Evolutionary conservation across 129 eudicot genomes (phyloP).

Genomic region (Cynara cardunculus): DNA sequence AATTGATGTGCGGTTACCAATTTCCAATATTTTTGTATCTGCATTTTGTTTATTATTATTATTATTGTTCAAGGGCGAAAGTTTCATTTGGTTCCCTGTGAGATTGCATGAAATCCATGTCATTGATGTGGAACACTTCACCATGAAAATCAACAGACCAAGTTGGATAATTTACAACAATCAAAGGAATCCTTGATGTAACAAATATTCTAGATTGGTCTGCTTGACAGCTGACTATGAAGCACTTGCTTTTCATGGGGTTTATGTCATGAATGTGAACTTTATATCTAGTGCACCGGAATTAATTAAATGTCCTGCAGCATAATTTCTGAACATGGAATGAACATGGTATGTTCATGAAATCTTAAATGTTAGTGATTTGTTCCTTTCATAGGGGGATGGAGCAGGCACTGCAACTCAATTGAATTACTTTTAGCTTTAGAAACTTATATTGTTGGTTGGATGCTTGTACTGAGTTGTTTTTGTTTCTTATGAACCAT

Average conservation of each 20-base stretch:
- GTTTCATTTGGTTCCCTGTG: neutral
- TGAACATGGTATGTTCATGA: neutral
- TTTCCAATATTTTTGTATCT: neutral
- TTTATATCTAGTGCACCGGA: neutral
- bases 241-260: neutral
- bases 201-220: neutral
- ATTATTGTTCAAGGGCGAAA: neutral
- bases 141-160: neutral
- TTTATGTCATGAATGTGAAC: neutral
- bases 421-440: neutral
- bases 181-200: neutral
- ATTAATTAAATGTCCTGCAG: neutral
- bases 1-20: neutral
- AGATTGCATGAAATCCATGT: neutral
- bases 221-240: neutral
- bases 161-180: neutral
- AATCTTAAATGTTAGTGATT: neutral
- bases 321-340: neutral
- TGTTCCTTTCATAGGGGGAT: neutral
- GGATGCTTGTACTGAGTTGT: neutral
- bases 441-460: neutral
- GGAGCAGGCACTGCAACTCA: neutral
- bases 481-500: neutral
- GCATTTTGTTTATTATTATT: neutral
- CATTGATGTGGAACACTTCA: neutral